Evolutionary conservation across 148 eudicot species (phyloP).

Genomic region (Camellia lanceoleosa): DNA sequence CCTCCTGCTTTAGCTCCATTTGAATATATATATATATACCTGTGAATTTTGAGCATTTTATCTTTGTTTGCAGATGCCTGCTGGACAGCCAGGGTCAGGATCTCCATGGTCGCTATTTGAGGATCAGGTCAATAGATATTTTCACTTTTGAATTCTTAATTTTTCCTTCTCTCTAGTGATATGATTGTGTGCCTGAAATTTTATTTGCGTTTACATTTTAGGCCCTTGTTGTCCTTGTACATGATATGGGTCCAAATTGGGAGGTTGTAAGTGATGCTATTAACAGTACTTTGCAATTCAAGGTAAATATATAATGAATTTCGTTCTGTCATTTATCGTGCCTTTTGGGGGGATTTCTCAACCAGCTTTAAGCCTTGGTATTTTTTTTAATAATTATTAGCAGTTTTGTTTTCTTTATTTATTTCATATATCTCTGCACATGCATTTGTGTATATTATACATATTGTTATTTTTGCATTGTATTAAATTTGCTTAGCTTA

Average conservation of each 20-base stretch:
- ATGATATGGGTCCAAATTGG: conserved; percentile 99
- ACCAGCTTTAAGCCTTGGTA: no score
- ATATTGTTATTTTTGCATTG: background rate
- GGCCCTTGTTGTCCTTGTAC: conserved; percentile 98
- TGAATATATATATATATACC: background rate
- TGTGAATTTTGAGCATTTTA: conserved; percentile 27
- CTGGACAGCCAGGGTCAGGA: conserved; percentile 68
- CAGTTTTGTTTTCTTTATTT: background rate
- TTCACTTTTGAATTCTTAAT: background rate
- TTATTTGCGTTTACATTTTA: conserved; percentile 25
- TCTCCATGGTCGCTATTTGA: conserved; percentile 81
- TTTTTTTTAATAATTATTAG: background rate
- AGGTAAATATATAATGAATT: conserved; percentile 37
- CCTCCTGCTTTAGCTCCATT: background rate
- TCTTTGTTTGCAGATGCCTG: conserved; percentile 47
- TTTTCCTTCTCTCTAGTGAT: conserved; percentile 2
- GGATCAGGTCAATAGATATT: conserved; percentile 64
- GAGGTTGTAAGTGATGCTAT: conserved; percentile 95
- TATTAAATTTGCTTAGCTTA: background rate
- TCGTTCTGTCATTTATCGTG: background rate
- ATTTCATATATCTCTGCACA: background rate
- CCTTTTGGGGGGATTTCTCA: background rate
- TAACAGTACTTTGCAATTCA: conserved; percentile 80
- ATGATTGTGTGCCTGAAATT: conserved; percentile 21
- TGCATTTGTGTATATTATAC: background rate